Evolutionary conservation across 2,329 filamentous ascomycete species (phyloP).

Genomic region (Hypoxylon sp.): DNA sequence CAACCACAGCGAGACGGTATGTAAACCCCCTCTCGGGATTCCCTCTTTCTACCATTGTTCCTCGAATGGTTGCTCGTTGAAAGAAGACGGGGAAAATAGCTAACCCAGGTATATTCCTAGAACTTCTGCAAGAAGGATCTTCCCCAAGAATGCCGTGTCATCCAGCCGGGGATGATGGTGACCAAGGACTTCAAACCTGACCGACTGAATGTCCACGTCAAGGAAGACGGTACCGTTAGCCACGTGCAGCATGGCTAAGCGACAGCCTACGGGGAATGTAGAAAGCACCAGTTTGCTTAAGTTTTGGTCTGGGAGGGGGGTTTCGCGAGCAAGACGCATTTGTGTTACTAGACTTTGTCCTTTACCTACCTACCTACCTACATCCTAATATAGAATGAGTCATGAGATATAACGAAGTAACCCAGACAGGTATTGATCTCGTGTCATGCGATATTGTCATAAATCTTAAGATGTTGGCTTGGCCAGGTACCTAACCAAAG

Average conservation of each 20-base stretch:
- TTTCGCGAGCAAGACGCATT: neutral
- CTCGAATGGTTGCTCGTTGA: conserved; percentile 5
- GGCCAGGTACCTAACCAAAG: neutral
- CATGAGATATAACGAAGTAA: conserved; percentile 1
- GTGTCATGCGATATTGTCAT: neutral
- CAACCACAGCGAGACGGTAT: conserved; percentile 64
- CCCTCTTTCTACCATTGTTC: conserved; percentile 4
- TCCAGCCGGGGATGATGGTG: conserved; percentile 67
- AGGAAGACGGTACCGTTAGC: conserved; percentile 70
- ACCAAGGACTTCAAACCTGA: conserved; percentile 67
- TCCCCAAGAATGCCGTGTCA: conserved; percentile 66
- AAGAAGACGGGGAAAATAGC: neutral
- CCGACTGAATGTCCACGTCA: conserved; percentile 69
- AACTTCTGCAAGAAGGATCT: conserved; percentile 71
- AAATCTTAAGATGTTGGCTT: too few relatives aligned
- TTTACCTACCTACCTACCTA: neutral
- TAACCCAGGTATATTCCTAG: conserved; percentile 52
- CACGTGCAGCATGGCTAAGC: conserved; percentile 68
- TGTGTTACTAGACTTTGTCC: conserved; percentile 9
- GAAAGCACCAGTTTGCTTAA: too few relatives aligned
- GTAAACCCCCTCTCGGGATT: conserved; percentile 39
- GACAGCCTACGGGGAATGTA: neutral
- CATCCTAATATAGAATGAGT: conserved; percentile 9
- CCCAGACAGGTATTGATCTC: neutral
- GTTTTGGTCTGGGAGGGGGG: neutral